These are phyloP conservation scores for Eucalyptus erythrocorys DNA, from an alignment of 345 rosid species.

Conservation along the genomic window DNA sequence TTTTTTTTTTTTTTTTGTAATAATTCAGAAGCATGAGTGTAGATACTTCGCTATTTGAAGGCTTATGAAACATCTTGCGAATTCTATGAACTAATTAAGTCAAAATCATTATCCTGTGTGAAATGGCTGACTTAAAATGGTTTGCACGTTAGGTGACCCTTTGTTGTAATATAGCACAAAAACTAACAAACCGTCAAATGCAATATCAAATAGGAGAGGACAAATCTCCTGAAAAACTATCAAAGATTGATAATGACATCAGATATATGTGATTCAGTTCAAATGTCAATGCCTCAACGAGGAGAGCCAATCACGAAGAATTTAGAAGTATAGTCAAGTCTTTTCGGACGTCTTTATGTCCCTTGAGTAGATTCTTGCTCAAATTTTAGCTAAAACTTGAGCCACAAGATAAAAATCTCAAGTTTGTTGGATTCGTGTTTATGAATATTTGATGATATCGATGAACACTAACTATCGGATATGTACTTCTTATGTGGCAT, in stretches of 20 bases:
- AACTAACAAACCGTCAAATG: not conserved
- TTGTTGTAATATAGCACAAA: not conserved
- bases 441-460: not conserved
- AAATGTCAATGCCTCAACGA: accelerated
- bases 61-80: not conserved
- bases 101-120: accelerated
- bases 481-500: not conserved
- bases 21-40: accelerated
- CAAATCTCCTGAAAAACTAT: accelerated
- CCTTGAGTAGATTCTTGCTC: not conserved
- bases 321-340: not conserved
- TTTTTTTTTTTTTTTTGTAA: not conserved
- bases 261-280: too few species aligned
- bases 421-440: not conserved
- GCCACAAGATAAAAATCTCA: not conserved
- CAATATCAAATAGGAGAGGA: not conserved
- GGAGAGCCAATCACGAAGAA: too few species aligned
- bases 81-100: not conserved
- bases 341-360: not conserved
- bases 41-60: not conserved
- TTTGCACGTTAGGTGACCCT: not conserved
- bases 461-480: not conserved
- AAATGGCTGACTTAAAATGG: not conserved
- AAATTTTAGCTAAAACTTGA: not conserved
- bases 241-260: not conserved